Conservation (phyloP, 2,329 filamentous ascomycete species). For the Mycosphaerella arachidis region DNA sequence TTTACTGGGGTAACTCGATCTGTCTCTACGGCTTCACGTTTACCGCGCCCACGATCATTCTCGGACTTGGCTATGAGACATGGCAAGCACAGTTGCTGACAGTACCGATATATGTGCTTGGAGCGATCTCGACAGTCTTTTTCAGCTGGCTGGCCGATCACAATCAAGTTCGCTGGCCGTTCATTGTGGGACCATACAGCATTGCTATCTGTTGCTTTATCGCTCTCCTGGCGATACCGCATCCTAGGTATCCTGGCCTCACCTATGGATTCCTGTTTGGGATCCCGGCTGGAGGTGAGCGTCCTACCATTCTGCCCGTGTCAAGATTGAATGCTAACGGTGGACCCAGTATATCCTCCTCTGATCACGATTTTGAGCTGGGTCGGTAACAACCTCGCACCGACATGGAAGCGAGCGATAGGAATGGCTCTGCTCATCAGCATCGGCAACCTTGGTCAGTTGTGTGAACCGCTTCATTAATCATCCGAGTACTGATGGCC, state of each 20-base stretch:
- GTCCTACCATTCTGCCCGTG: not conserved
- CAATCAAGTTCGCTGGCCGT: constrained; percentile 2
- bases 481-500: not conserved
- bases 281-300: not conserved
- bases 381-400: constrained; percentile 9
- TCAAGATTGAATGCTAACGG: not conserved
- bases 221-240: not conserved
- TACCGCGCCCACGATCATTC: constrained; percentile 50
- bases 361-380: constrained; percentile 2
- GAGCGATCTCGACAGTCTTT: constrained; percentile 7
- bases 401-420: not conserved
- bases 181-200: not conserved
- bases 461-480: not conserved
- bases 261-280: not conserved
- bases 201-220: not conserved
- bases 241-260: not conserved
- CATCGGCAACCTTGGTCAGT: not conserved
- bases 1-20: constrained; percentile 27
- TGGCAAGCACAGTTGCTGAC: constrained; percentile 44
- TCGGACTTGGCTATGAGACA: constrained; percentile 58
- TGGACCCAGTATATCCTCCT: not conserved
- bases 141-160: constrained; percentile 17
- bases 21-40: constrained; percentile 30
- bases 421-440: constrained; percentile 3
- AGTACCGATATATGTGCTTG: constrained; percentile 37